A percentile compares a stretch with the other conserved stretches of the same genome.
Evolutionary conservation across 176 grass and related monocot genomes (phyloP).

Genomic region (Thalia dealbata): DNA sequence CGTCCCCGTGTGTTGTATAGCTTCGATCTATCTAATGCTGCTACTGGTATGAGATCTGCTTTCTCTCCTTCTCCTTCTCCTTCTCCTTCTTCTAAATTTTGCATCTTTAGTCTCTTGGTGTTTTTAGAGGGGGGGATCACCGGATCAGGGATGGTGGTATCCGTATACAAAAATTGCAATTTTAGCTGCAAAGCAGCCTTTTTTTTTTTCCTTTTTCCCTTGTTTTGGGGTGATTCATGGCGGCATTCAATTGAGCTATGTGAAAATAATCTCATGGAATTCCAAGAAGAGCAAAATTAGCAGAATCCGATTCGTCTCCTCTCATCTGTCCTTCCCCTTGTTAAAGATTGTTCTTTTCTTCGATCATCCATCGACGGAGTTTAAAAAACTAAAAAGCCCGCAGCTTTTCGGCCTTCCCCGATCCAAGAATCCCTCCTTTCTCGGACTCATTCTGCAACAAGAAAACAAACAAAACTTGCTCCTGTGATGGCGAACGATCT

Average conservation of each 20-base stretch:
- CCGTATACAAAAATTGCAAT: conserved; percentile 39
- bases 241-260: conserved; percentile 1
- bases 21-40: conserved; percentile 33
- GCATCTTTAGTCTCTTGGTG: conserved; percentile 23
- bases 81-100: conserved; percentile 26
- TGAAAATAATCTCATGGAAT: conserved; percentile 11
- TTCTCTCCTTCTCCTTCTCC: conserved; percentile 17
- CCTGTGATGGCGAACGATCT: background rate
- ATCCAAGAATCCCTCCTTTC: background rate
- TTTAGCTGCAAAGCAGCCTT: conserved; percentile 50
- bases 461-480: background rate
- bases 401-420: background rate
- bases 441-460: background rate
- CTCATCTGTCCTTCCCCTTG: background rate
- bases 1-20: conserved; percentile 40
- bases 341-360: background rate
- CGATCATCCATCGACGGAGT: background rate
- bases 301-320: background rate
- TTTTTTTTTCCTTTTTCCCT: conserved; percentile 21
- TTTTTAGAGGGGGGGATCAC: background rate
- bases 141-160: conserved; percentile 13
- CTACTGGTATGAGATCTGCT: conserved; percentile 56
- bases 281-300: background rate
- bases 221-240: conserved; percentile 11
- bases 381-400: background rate